A percentile compares a stretch with the other conserved stretches of the same genome.
These are phyloP conservation scores for Sclerotinia spermophila DNA, from an alignment of 2,329 filamentous ascomycete genomes.

Conservation along the genomic window DNA sequence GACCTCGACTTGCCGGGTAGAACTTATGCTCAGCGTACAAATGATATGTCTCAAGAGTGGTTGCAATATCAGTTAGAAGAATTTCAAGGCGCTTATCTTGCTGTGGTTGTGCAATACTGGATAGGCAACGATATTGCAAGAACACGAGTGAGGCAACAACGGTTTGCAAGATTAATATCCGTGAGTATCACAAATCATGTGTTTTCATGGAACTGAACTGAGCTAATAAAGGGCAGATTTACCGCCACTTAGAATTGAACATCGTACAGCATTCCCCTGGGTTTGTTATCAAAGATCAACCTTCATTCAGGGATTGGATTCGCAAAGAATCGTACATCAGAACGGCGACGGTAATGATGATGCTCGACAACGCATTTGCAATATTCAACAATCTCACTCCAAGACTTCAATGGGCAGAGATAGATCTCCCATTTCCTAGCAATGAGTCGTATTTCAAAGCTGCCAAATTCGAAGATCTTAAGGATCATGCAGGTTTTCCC, in stretches of 20 bases:
- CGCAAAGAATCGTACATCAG: constrained; percentile 34
- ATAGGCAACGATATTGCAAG: constrained; percentile 32
- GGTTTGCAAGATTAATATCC: constrained; percentile 32
- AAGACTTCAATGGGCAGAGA: constrained; percentile 36
- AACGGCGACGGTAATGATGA: constrained; percentile 29
- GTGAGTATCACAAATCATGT: constrained; percentile 24
- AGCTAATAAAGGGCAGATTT: constrained; percentile 28
- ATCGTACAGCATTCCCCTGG: constrained; percentile 29
- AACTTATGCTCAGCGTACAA: constrained; percentile 27
- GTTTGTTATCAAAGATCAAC: constrained; percentile 30
- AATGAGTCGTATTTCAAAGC: constrained; percentile 32
- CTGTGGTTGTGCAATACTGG: constrained; percentile 37
- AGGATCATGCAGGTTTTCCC: constrained; percentile 23
- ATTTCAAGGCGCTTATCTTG: constrained; percentile 36
- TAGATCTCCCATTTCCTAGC: constrained; percentile 33
- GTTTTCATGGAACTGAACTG: neutral
- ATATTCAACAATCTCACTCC: constrained; percentile 36
- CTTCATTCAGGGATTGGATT: constrained; percentile 33
- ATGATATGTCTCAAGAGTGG: constrained; percentile 31
- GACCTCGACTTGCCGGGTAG: constrained; percentile 34
- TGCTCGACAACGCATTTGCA: constrained; percentile 36
- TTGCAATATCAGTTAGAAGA: constrained; percentile 36
- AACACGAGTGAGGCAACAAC: constrained; percentile 33
- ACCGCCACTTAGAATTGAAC: constrained; percentile 30
- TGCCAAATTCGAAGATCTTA: constrained; percentile 30